phyloP scores from a whole-genome alignment of 1,284 basidiomycete genomes.

The Entoloma clypeatum region DNA sequence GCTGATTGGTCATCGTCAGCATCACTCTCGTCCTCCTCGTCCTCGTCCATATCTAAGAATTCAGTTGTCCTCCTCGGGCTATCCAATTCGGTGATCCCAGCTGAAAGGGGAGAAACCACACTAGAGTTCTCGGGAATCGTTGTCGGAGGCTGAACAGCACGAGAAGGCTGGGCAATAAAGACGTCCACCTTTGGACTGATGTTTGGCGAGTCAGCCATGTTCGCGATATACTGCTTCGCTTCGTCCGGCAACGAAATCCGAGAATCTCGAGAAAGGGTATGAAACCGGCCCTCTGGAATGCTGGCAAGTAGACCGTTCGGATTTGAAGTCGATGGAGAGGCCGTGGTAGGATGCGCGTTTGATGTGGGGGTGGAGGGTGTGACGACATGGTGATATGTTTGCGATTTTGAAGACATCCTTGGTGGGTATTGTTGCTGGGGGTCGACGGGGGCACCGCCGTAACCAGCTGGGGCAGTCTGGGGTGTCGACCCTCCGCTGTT shows the following conservation, averaged over 20 bases:
- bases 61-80: slow-evolving; percentile 35
- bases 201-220: slow-evolving; percentile 58
- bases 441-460: slow-evolving; percentile 14
- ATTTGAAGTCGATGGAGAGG: slow-evolving; percentile 20
- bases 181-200: slow-evolving; percentile 46
- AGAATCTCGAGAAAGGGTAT: slow-evolving; percentile 47
- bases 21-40: slow-evolving; percentile 34
- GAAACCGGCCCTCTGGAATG: slow-evolving; percentile 21
- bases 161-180: slow-evolving; percentile 27
- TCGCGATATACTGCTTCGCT: slow-evolving; percentile 63
- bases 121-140: slow-evolving; percentile 8
- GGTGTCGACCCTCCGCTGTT: slow-evolving; percentile 19
- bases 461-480: slow-evolving; percentile 24
- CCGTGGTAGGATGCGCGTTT: slow-evolving; percentile 10
- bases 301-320: slow-evolving; percentile 25
- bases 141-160: slow-evolving; percentile 16
- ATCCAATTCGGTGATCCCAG: slow-evolving; percentile 10
- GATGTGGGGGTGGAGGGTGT: slow-evolving; percentile 12
- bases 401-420: slow-evolving; percentile 10
- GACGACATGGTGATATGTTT: slow-evolving; percentile 12
- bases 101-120: slow-evolving; percentile 8
- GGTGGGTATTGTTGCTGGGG: slow-evolving; percentile 17
- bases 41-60: slow-evolving; percentile 63
- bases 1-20: slow-evolving; percentile 19
- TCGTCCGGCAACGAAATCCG: slow-evolving; percentile 70